Conservation (phyloP, 176 grass and related monocot species). For the Hyparrhenia diplandra region DNA sequence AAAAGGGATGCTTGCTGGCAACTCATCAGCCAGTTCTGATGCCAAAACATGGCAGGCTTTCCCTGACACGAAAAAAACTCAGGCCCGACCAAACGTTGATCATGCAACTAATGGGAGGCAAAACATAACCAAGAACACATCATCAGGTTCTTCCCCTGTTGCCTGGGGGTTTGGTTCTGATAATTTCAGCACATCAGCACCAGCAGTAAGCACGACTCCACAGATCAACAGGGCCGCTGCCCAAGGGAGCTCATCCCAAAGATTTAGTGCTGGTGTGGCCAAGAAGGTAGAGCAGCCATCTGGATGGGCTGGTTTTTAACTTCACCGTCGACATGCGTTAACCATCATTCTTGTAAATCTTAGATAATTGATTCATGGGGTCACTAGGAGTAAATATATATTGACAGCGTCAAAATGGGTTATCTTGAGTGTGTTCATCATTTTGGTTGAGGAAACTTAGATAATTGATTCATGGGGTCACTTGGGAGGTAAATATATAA, state of each 20-base stretch:
- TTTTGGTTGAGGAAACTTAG: too few species aligned
- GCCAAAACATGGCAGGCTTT: conserved; percentile 57
- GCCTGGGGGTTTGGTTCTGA: conserved; percentile 46
- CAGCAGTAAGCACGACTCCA: conserved; percentile 15
- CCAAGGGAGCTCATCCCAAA: conserved; percentile 52
- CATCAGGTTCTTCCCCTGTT: conserved; percentile 6
- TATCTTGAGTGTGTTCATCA: too few species aligned
- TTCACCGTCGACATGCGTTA: not conserved
- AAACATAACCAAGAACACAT: conserved; percentile 23
- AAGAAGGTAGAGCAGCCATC: conserved; percentile 59
- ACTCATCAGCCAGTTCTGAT: conserved; percentile 41
- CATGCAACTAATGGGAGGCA: conserved; percentile 38
- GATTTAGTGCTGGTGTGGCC: conserved; percentile 17
- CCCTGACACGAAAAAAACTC: conserved; percentile 42
- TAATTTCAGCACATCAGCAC: conserved; percentile 37
- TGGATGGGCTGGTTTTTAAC: conserved; percentile 81
- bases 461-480: too few species aligned
- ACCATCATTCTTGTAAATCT: not conserved
- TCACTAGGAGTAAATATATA: too few species aligned
- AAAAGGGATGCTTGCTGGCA: conserved; percentile 50
- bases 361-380: too few species aligned
- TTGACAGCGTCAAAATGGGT: too few species aligned
- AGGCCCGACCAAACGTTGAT: conserved; percentile 37
- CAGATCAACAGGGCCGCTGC: conserved; percentile 14
- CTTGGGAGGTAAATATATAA: too few species aligned